Evolutionary conservation across 345 rosid species (phyloP).

Genomic region (Dimocarpus longan): DNA sequence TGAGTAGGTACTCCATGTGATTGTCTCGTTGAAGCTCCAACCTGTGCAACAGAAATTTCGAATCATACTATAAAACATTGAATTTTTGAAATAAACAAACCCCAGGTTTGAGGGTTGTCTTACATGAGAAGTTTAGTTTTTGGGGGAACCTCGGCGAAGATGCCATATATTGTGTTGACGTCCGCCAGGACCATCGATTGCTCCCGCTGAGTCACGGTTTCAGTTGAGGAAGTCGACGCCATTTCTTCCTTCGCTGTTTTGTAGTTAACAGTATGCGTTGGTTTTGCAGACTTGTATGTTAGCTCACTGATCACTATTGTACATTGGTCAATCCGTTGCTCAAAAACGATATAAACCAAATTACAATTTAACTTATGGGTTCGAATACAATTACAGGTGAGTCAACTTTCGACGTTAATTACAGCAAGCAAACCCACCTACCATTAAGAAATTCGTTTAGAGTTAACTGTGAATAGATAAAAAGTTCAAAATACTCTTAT

Average conservation of each 20-base stretch:
- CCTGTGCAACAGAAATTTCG: constrained; percentile 36
- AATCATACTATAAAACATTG: background rate
- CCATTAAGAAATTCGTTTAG: no score
- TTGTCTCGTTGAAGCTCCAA: constrained; percentile 77
- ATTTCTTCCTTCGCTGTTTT: constrained; percentile 17
- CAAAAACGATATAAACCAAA: no score
- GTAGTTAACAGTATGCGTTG: background rate
- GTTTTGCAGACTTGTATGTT: background rate
- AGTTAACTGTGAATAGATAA: no score
- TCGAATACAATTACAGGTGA: no score
- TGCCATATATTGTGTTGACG: constrained; percentile 58
- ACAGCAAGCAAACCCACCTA: no score
- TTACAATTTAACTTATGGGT: no score
- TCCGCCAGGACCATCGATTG: constrained; percentile 60
- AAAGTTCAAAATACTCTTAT: no score
- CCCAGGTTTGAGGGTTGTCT: constrained; percentile 1
- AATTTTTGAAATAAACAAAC: background rate
- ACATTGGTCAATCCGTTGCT: no score
- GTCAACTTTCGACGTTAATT: no score
- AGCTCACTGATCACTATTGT: background rate
- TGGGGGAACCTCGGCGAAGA: constrained; percentile 51
- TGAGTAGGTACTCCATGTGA: constrained; percentile 69
- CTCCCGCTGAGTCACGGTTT: constrained; percentile 69
- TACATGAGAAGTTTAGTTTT: constrained; percentile 54
- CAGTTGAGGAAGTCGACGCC: constrained; percentile 36